Conservation (phyloP, 2,329 filamentous ascomycete species). For the Polytolypa hystricis region DNA sequence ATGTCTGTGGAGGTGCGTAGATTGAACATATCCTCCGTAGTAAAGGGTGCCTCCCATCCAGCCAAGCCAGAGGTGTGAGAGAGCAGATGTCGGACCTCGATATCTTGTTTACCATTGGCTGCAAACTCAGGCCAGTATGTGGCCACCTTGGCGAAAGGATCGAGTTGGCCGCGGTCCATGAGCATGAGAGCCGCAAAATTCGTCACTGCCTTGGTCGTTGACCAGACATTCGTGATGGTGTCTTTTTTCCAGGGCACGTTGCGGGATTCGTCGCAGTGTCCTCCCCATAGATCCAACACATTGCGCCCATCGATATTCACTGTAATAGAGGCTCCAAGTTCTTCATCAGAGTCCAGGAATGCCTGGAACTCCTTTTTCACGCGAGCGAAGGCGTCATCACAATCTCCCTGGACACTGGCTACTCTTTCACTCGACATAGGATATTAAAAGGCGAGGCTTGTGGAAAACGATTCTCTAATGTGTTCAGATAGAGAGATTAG, state of each 20-base stretch:
- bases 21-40: conserved; percentile 25
- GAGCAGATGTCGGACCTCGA: conserved; percentile 32
- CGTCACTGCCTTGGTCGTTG: conserved; percentile 30
- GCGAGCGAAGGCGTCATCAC: conserved; percentile 26
- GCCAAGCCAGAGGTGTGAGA: conserved; percentile 30
- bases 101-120: conserved; percentile 30
- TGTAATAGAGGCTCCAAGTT: conserved; percentile 36
- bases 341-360: conserved; percentile 27
- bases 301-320: conserved; percentile 32
- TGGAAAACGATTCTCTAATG: too few relatives aligned
- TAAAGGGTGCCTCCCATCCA: conserved; percentile 24
- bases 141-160: conserved; percentile 27
- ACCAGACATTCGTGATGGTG: conserved; percentile 33
- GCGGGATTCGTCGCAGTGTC: conserved; percentile 21
- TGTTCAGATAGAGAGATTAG: neutral
- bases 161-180: conserved; percentile 29
- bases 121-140: conserved; percentile 40
- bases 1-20: conserved; percentile 18
- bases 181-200: conserved; percentile 30
- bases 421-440: neutral
- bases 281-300: conserved; percentile 38
- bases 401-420: conserved; percentile 25
- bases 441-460: too few relatives aligned
- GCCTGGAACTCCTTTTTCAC: conserved; percentile 26
- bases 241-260: conserved; percentile 29